Conservation (phyloP, 2,329 filamentous ascomycete species). For the Fusarium sulawesiense region DNA sequence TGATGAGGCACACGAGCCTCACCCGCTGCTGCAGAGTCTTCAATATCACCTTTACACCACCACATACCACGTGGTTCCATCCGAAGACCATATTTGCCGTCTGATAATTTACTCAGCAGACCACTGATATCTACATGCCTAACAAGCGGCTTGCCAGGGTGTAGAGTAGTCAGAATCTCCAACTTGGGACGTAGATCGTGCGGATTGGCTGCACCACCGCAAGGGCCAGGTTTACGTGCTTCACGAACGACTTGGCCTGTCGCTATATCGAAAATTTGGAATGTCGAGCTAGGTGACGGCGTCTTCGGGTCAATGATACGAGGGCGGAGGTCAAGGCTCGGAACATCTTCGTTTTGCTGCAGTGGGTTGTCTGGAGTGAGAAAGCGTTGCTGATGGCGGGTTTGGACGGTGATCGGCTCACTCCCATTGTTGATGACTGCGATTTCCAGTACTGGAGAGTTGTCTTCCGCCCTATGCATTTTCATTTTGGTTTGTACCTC, state of each 20-base stretch:
- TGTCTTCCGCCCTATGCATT: accelerated
- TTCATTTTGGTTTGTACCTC: not conserved
- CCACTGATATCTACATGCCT: not conserved
- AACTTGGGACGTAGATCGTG: not conserved
- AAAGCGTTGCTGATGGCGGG: not conserved
- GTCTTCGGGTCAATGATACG: not conserved
- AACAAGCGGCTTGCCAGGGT: not conserved
- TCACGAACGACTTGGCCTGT: not conserved
- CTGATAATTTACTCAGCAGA: not conserved
- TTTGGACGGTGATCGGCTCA: not conserved
- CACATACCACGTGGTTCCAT: not conserved
- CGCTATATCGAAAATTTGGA: not conserved
- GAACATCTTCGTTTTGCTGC: not conserved
- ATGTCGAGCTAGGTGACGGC: not conserved
- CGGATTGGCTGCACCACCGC: not conserved
- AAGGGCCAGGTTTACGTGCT: not conserved
- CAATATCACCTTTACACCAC: not conserved
- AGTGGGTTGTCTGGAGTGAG: not conserved
- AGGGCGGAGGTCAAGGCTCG: not conserved
- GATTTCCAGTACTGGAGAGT: not conserved
- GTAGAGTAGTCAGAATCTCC: not conserved
- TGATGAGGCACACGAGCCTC: not conserved
- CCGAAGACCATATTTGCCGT: not conserved
- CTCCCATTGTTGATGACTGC: not conserved
- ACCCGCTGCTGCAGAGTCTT: not conserved